Evolutionary conservation across 768 basidiomycete species (phyloP).

Genomic region (Clavulina sp.): DNA sequence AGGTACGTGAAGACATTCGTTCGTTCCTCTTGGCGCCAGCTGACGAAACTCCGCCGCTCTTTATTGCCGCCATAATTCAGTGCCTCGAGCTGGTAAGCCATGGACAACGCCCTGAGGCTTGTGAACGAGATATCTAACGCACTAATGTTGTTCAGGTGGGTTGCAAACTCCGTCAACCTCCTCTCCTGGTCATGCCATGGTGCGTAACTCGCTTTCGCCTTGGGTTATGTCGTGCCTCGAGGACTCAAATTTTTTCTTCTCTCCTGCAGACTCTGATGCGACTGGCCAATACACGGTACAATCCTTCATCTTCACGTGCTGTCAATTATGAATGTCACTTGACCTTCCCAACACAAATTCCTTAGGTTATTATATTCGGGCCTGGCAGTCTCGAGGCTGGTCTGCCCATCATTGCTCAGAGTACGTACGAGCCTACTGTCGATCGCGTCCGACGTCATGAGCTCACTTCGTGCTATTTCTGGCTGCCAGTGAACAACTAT

Average conservation of each 20-base stretch:
- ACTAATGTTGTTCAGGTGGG: background rate
- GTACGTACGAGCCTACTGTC: background rate
- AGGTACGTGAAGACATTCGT: background rate
- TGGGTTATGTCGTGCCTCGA: background rate
- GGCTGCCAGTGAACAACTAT: background rate
- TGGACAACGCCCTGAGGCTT: too few relatives aligned
- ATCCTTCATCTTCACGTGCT: too few relatives aligned
- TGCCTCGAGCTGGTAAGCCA: too few relatives aligned
- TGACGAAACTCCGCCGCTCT: too few relatives aligned
- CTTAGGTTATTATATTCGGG: background rate
- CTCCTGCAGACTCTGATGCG: background rate
- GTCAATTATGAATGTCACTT: too few relatives aligned
- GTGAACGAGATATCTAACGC: too few relatives aligned
- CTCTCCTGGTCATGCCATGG: background rate
- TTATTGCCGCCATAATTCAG: too few relatives aligned
- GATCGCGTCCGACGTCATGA: background rate
- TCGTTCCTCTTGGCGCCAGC: too few relatives aligned
- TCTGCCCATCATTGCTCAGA: background rate
- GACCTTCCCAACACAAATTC: background rate
- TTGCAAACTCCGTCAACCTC: slow-evolving; percentile 1
- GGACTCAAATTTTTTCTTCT: background rate
- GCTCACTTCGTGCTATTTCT: too few relatives aligned
- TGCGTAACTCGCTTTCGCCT: background rate
- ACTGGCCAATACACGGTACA: background rate
- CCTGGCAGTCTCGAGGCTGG: background rate